phyloP scores from a whole-genome alignment of 257 asterid genomes.

The Ilex aquifolium region DNA sequence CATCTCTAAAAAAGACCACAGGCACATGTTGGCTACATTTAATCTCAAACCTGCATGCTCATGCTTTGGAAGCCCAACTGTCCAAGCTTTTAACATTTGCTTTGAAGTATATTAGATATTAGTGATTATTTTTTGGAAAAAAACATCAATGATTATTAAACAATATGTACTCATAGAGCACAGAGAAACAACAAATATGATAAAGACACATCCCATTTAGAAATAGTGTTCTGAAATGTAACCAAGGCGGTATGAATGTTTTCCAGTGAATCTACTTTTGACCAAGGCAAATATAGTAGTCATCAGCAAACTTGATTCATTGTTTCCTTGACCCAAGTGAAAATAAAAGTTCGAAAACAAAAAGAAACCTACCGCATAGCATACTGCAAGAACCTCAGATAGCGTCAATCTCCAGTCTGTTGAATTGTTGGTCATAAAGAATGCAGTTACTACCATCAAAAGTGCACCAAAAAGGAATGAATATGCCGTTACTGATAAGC shows the following conservation, averaged over 20 bases:
- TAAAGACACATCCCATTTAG: no score
- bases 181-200: no score
- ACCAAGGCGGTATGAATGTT: background rate
- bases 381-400: constrained; percentile 73
- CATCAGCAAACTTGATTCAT: background rate
- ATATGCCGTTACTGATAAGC: constrained; percentile 84
- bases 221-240: no score
- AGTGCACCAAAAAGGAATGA: constrained; percentile 71
- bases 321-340: constrained; percentile 2
- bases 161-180: no score
- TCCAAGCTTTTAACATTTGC: no score
- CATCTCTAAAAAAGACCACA: no score
- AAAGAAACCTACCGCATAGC: constrained; percentile 74
- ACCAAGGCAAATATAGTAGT: background rate
- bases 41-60: no score
- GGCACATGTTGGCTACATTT: no score
- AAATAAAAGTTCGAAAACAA: background rate
- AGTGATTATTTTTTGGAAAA: no score
- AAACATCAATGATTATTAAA: no score
- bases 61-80: no score
- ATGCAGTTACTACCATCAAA: constrained; percentile 60
- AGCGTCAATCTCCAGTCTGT: constrained; percentile 69
- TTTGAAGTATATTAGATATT: no score
- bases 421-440: constrained; percentile 43
- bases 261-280: background rate